Conservation (phyloP, 2,329 filamentous ascomycete species). For the Drechslerella stenobrocha region DNA sequence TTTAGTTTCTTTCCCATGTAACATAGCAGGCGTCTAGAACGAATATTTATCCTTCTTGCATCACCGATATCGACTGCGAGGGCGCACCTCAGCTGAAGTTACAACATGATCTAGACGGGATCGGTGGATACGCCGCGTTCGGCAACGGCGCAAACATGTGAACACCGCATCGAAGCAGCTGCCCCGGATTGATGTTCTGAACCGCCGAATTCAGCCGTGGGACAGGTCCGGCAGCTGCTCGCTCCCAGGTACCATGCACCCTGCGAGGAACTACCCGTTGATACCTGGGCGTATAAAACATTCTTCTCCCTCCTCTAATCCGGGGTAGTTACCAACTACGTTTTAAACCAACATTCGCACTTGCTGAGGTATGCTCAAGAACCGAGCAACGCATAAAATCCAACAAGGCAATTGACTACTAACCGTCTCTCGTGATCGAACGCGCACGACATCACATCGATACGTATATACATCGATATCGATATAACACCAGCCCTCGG, state of each 20-base stretch:
- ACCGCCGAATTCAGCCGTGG: conserved; percentile 32
- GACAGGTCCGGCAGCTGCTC: background rate
- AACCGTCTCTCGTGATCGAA: too few species aligned
- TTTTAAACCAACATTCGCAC: too few species aligned
- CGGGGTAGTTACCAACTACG: background rate
- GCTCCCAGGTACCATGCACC: background rate
- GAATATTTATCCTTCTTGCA: too few species aligned
- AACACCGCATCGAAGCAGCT: too few species aligned
- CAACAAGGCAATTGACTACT: conserved; percentile 37
- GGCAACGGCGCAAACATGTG: conserved; percentile 14
- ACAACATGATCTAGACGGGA: background rate
- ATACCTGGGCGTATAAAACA: too few species aligned
- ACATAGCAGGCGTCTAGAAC: too few species aligned
- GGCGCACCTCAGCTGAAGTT: too few species aligned
- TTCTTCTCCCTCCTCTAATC: background rate
- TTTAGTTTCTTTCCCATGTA: too few species aligned
- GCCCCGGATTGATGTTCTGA: background rate
- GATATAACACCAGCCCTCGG: background rate
- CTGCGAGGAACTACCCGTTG: too few species aligned
- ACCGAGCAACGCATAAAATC: conserved; percentile 34
- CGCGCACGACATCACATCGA: background rate
- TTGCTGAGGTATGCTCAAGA: background rate
- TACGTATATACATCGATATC: background rate
- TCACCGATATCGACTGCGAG: too few species aligned
- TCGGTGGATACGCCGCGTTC: conserved; percentile 12